Conservation (phyloP, 371 early-diverging fungal genomes). For the Rhizomucor pusillus region DNA sequence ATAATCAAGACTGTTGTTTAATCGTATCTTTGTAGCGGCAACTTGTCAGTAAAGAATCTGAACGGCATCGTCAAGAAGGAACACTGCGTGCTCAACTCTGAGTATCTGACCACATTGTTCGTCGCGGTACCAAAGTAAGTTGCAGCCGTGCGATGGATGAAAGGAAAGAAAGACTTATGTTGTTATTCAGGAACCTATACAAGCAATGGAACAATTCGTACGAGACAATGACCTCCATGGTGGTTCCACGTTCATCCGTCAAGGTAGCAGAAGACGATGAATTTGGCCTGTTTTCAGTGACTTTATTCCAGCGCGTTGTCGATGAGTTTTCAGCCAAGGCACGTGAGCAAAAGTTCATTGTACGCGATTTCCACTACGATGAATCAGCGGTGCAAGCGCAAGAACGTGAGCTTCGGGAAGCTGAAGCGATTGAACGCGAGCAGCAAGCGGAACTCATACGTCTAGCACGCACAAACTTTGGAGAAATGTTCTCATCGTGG, state of each 20-base stretch:
- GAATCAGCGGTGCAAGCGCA: constrained; percentile 74
- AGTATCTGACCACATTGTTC: constrained; percentile 85
- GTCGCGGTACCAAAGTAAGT: constrained; percentile 91
- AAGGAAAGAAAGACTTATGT: too few species aligned
- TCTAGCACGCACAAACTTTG: constrained; percentile 88
- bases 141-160: too few species aligned
- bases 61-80: constrained; percentile 87
- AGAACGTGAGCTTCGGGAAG: constrained; percentile 70
- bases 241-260: constrained; percentile 90
- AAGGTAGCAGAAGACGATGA: constrained; percentile 90
- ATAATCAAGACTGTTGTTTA: background rate
- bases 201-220: constrained; percentile 83
- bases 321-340: constrained; percentile 89
- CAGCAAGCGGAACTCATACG: constrained; percentile 68
- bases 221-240: constrained; percentile 87
- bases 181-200: constrained; percentile 44
- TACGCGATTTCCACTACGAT: constrained; percentile 89
- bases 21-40: constrained; percentile 65
- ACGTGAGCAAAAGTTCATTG: constrained; percentile 84
- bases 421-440: constrained; percentile 75
- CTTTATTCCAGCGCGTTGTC: constrained; percentile 78
- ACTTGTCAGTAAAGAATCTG: constrained; percentile 82
- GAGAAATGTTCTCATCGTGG: constrained; percentile 88
- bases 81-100: constrained; percentile 87
- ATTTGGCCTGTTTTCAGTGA: constrained; percentile 85